These are phyloP conservation scores for Myrica gale DNA, from an alignment of 306 rosid species.

Conservation along the genomic window DNA sequence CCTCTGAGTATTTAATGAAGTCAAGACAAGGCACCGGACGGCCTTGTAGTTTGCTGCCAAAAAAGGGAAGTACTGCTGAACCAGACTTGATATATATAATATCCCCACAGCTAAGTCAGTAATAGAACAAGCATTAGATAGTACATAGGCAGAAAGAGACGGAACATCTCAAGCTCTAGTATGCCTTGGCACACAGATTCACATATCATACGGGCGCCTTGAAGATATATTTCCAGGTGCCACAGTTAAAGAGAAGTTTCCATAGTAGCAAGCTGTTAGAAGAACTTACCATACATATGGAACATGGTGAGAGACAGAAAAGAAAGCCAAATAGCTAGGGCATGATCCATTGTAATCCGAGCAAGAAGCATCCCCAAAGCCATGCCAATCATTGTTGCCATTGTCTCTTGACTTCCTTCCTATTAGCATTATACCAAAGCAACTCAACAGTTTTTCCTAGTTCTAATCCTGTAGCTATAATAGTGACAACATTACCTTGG, in stretches of 20 bases:
- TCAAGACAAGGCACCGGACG: conserved; percentile 75
- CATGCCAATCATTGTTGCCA: conserved; percentile 93
- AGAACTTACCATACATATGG: conserved; percentile 76
- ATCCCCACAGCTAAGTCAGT: not conserved
- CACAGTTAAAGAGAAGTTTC: not conserved
- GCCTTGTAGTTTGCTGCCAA: conserved; percentile 84
- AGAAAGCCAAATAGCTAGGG: conserved; percentile 75
- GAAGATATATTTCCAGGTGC: not conserved
- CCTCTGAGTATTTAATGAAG: conserved; percentile 77
- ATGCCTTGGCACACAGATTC: not conserved
- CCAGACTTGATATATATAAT: conserved; percentile 13
- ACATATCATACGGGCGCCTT: not conserved
- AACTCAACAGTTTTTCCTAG: conserved; percentile 12
- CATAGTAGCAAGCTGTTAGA: not conserved
- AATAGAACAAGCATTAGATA: not conserved
- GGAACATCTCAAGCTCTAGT: not conserved
- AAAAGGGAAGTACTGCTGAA: conserved; percentile 5
- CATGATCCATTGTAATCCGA: conserved; percentile 59
- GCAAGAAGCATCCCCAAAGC: conserved; percentile 90
- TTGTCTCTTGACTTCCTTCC: conserved; percentile 72
- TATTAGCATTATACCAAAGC: conserved; percentile 21
- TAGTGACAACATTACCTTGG: conserved; percentile 41
- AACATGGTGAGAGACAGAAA: conserved; percentile 77
- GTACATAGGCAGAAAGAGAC: not conserved
- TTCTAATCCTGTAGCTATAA: conserved; percentile 11